A percentile compares a stretch with the other conserved stretches of the same genome.
Evolutionary conservation across 202 grass and related monocot genomes (phyloP).

Genomic region (Setaria italica): DNA sequence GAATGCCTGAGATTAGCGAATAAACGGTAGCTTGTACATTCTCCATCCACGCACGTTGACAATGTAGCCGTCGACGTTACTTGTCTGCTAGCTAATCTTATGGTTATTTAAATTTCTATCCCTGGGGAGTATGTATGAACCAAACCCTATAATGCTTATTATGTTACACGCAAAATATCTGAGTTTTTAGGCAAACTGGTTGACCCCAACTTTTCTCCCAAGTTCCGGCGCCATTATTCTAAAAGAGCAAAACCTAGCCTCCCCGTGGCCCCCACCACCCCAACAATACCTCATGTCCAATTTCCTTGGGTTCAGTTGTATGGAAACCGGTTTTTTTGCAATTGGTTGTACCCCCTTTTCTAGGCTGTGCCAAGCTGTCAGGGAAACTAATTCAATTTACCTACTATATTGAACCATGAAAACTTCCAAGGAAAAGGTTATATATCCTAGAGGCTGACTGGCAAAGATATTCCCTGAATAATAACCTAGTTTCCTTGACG

Average conservation of each 20-base stretch:
- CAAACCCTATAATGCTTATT: background rate
- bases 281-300: too few relatives aligned
- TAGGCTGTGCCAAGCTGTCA: too few relatives aligned
- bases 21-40: background rate
- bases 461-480: too few relatives aligned
- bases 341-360: too few relatives aligned
- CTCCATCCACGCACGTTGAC: conserved; percentile 16
- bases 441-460: too few relatives aligned
- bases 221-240: background rate
- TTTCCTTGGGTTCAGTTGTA: too few relatives aligned
- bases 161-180: background rate
- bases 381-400: too few relatives aligned
- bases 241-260: too few relatives aligned
- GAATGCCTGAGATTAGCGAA: conserved; percentile 22
- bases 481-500: background rate
- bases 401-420: too few relatives aligned
- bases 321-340: too few relatives aligned
- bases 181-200: background rate
- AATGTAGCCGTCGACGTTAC: background rate
- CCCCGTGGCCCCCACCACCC: too few relatives aligned
- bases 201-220: background rate
- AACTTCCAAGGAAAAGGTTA: too few relatives aligned
- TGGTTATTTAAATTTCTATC: background rate
- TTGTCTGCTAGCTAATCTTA: background rate
- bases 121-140: background rate